Evolutionary conservation across 495 filamentous ascomycete species (phyloP).

Genomic region (Platismatia glauca): DNA sequence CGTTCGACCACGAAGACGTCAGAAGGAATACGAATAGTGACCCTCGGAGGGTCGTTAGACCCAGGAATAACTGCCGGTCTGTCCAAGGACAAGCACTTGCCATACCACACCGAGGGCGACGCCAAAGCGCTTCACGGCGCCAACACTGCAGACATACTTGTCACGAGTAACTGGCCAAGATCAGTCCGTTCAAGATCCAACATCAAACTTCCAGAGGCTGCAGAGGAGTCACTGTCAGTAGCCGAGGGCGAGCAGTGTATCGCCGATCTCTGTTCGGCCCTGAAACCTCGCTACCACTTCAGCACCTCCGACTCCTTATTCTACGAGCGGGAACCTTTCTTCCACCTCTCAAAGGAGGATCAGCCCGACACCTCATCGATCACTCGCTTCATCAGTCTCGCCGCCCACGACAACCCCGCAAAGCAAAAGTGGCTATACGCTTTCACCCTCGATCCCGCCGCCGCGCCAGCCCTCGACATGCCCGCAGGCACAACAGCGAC

Average conservation of each 20-base stretch:
- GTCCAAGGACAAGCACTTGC: constrained; percentile 54
- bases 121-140: constrained; percentile 63
- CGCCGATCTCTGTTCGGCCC: constrained; percentile 60
- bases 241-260: constrained; percentile 40
- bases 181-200: constrained; percentile 55
- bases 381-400: constrained; percentile 84
- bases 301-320: constrained; percentile 57
- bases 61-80: constrained; percentile 39
- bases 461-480: constrained; percentile 44
- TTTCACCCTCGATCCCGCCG: constrained; percentile 63
- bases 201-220: constrained; percentile 38
- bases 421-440: constrained; percentile 88
- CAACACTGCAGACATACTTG: constrained; percentile 69
- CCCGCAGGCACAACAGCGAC: constrained; percentile 62
- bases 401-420: constrained; percentile 57
- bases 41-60: constrained; percentile 65
- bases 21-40: constrained; percentile 76
- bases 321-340: constrained; percentile 91
- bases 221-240: constrained; percentile 31
- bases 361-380: constrained; percentile 45
- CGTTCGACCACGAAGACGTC: constrained; percentile 77
- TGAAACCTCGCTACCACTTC: constrained; percentile 88
- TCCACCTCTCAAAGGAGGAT: constrained; percentile 52
- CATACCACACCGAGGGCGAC: constrained; percentile 67
- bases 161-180: constrained; percentile 80